Base-by-base conservation (phyloP, 306 rosid species). In the Vigna unguiculata region DNA sequence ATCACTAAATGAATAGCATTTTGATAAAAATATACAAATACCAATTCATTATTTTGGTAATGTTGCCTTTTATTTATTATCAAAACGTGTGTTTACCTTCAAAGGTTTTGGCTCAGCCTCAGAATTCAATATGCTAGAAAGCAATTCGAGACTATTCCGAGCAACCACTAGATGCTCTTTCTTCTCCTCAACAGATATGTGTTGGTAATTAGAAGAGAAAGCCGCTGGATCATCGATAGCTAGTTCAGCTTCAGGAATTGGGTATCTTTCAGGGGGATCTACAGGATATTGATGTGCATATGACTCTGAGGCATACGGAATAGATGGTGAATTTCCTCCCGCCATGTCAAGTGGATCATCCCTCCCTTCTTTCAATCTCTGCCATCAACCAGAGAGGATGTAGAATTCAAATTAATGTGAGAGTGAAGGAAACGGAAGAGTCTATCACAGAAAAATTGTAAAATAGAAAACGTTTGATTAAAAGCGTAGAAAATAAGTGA, bases 281-380 rank as follows among this genome's bases (percentile, higher is more conserved):
- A 88, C 14, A 28, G 87, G 65, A 28, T 13, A 79, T 20, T 85
- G 81, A 30, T 77, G 63, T 15, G 66, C 41, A 60, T 73, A 74
- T 43, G 96, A 86, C 71, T 90, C 96, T 63, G 79, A 59, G 68
- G 86, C 43, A 84, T 86, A 81, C 28, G 86, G 91, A 69, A 73
- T 34, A 9, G 70, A 14, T 19, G 66, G 82, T 1, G 88, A 85
- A 81, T 78, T 69, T 67, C 76, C 91, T 81, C 77, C 90, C 20
- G 73, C 73, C 43, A 55, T 65, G 53, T 79, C 79, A 28, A 83
- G 70, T 28, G 72, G 55, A 47, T 71, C 59, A 64, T 21, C 85
- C 80, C 89, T 90, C 43, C 58, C 93, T 82, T 89, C 93, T 82
- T 89, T 90, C 91, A 92, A 81, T 71, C 89, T 87, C 97, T 92